Conservation (phyloP, 2,329 filamentous ascomycete genomes). For the Ramularia collo-cygni region DNA sequence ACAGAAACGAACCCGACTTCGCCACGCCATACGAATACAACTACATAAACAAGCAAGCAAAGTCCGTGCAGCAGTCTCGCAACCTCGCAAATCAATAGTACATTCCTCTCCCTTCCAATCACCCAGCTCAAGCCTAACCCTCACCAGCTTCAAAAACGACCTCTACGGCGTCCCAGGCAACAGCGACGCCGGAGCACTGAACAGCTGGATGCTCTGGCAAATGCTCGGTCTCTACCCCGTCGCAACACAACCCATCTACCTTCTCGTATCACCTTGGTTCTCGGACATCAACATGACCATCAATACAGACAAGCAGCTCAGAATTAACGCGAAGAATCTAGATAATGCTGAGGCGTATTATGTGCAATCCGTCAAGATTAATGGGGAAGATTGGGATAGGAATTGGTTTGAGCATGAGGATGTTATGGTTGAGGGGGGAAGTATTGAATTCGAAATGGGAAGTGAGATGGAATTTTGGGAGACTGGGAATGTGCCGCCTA, state of each 20-base stretch:
- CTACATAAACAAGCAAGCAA: slow-evolving; percentile 28
- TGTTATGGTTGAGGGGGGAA: slow-evolving; percentile 38
- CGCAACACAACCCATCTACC: slow-evolving; percentile 31
- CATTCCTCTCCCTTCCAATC: neutral
- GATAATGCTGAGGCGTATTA: slow-evolving; percentile 41
- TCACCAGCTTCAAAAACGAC: slow-evolving; percentile 20
- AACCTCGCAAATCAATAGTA: slow-evolving; percentile 23
- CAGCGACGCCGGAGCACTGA: slow-evolving; percentile 28
- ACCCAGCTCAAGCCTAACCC: too few relatives aligned
- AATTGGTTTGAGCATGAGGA: slow-evolving; percentile 53
- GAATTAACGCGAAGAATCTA: slow-evolving; percentile 42
- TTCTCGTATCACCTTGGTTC: slow-evolving; percentile 23
- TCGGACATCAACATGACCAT: slow-evolving; percentile 27
- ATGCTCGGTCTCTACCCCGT: slow-evolving; percentile 31
- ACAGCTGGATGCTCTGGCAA: slow-evolving; percentile 28
- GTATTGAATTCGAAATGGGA: slow-evolving; percentile 44
- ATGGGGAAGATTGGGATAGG: slow-evolving; percentile 45
- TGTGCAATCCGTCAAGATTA: slow-evolving; percentile 48
- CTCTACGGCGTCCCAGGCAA: slow-evolving; percentile 28
- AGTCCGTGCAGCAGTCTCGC: slow-evolving; percentile 21
- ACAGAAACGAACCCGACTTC: slow-evolving; percentile 28
- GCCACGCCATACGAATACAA: slow-evolving; percentile 30
- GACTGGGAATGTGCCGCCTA: slow-evolving; percentile 44
- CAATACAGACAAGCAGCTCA: slow-evolving; percentile 31
- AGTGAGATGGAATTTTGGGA: slow-evolving; percentile 40